Evolutionary conservation across 306 rosid genomes (phyloP), one percentile per base, ranked within the genome.

Genomic region (Cicer yamashitae): DNA sequence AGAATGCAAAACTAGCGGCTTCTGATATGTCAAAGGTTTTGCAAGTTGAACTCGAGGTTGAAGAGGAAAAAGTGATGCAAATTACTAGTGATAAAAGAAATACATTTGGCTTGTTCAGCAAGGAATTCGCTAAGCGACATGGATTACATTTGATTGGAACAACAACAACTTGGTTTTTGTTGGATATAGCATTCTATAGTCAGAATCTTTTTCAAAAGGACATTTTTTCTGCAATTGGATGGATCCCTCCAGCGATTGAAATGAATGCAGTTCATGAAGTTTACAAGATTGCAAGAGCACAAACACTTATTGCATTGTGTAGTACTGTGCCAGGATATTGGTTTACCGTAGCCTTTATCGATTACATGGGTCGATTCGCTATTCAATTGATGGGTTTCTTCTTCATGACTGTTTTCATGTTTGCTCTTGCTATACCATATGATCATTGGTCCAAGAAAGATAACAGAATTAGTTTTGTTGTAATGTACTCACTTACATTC

Each of bases 351-450:
- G 40, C 48, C 0, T 18, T 92, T 0, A 92, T 92, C 6, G 97
- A 92, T 66, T 0, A 41, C 61, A 68, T 92, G 17, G 97, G 97
- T 0, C 85, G 97, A 4, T 90, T 90, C 41, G 82, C 88, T 0
- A 92, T 90, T 70, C 97, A 92, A 74, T 11, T 89, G 60, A 82
- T 90, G 85, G 97, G 97, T 0, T 92, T 92, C 81, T 87, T 92
- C 79, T 88, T 92, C 91, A 92, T 92, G 97, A 92, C 97, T 0
- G 86, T 90, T 13, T 92, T 92, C 88, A 92, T 92, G 97, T 90
- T 92, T 58, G 91, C 93, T 1, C 61, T 89, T 0, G 97, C 96
- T 0, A 71, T 92, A 71, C 97, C 97, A 10, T 92, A 92, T 85
- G 45, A 92, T 54, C 97, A 92, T 25, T 92, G 96, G 96, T 87